A percentile compares a stretch with the other conserved stretches of the same genome.
These are phyloP conservation scores for Arachis monticola DNA, from an alignment of 331 rosid genomes.

Conservation along the genomic window DNA sequence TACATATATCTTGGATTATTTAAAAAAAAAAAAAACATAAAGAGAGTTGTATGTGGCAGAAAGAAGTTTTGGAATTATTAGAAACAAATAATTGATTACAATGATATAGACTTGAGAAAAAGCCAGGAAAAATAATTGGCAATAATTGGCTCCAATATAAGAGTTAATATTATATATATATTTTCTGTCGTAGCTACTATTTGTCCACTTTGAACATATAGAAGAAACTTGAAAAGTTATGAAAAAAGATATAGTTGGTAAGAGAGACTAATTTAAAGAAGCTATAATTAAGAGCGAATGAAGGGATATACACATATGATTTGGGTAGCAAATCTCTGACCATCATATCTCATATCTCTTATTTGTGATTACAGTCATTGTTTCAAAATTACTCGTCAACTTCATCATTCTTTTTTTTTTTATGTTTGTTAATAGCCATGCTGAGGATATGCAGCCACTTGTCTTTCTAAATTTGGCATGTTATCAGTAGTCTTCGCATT, in stretches of 20 bases:
- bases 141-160: slow-evolving; percentile 42
- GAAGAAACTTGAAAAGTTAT: slow-evolving; percentile 41
- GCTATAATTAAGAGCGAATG: slow-evolving; percentile 47
- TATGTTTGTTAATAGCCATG: slow-evolving; percentile 31
- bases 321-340: slow-evolving; percentile 55
- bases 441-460: slow-evolving; percentile 42
- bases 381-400: slow-evolving; percentile 43
- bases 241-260: slow-evolving; percentile 48
- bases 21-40: slow-evolving; percentile 31
- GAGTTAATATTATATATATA: neutral
- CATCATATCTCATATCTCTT: slow-evolving; percentile 49
- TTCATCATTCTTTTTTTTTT: slow-evolving; percentile 34
- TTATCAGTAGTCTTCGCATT: slow-evolving; percentile 15
- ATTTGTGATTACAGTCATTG: slow-evolving; percentile 35
- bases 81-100: slow-evolving; percentile 47
- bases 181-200: slow-evolving; percentile 20
- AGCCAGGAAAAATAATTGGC: slow-evolving; percentile 49
- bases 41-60: slow-evolving; percentile 40
- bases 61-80: slow-evolving; percentile 51
- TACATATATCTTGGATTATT: slow-evolving; percentile 40
- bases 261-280: slow-evolving; percentile 38
- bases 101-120: slow-evolving; percentile 51
- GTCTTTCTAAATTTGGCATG: slow-evolving; percentile 40
- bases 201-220: slow-evolving; percentile 24
- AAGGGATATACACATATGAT: slow-evolving; percentile 55